These are phyloP conservation scores for Phytophthora lateralis DNA, from an alignment of 352 stramenopile species.

Conservation along the genomic window DNA sequence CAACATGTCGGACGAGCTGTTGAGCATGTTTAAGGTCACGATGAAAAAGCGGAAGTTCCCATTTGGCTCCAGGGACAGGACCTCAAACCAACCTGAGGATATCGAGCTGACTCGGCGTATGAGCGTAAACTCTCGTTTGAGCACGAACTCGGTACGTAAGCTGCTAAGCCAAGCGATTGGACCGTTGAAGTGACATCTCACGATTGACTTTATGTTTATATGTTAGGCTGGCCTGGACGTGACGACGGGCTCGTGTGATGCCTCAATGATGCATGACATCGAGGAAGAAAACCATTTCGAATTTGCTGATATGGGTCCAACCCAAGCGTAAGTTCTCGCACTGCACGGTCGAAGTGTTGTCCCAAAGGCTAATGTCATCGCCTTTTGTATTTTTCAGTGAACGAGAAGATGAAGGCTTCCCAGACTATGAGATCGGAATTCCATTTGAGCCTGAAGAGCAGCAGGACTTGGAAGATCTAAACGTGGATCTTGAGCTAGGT, in stretches of 20 bases:
- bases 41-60: constrained; percentile 90
- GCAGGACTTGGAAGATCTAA: constrained; percentile 63
- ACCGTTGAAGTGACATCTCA: background rate
- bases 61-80: constrained; percentile 44
- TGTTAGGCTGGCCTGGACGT: constrained; percentile 40
- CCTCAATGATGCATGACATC: constrained; percentile 39
- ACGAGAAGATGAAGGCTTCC: constrained; percentile 37
- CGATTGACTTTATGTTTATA: background rate
- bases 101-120: constrained; percentile 76
- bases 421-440: constrained; percentile 61
- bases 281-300: constrained; percentile 54
- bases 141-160: constrained; percentile 51
- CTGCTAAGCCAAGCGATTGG: background rate
- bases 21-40: constrained; percentile 80
- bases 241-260: constrained; percentile 37
- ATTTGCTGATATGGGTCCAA: constrained; percentile 38
- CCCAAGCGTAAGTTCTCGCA: constrained; percentile 25
- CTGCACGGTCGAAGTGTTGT: background rate
- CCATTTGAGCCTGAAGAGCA: constrained; percentile 56
- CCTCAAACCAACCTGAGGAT: constrained; percentile 38
- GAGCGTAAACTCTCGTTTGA: constrained; percentile 66
- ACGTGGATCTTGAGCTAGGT: constrained; percentile 83
- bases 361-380: background rate
- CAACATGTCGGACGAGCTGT: constrained; percentile 62
- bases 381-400: constrained; percentile 38